These are phyloP conservation scores for Hansfordia pulvinata DNA, from an alignment of 2,329 filamentous ascomycete genomes.

Conservation along the genomic window DNA sequence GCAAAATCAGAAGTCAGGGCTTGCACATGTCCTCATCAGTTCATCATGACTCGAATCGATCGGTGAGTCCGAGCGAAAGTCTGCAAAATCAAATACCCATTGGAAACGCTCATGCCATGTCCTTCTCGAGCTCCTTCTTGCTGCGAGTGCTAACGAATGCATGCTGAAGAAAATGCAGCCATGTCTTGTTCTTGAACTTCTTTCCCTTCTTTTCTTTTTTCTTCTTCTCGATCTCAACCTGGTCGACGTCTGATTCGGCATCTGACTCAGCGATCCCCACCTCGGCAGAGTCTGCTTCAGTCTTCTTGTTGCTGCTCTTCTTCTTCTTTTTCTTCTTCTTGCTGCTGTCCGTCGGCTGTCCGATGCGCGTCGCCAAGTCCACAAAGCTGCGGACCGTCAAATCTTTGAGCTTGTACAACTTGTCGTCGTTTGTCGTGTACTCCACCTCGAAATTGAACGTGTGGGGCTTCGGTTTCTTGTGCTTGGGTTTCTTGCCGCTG, in stretches of 20 bases:
- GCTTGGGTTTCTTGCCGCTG: constrained; percentile 39
- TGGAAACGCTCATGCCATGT: background rate
- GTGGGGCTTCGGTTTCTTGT: constrained; percentile 40
- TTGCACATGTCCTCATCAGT: no score
- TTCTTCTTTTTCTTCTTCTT: constrained; percentile 10
- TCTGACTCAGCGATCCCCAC: constrained; percentile 13
- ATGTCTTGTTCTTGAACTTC: constrained; percentile 50
- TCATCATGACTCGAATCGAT: no score
- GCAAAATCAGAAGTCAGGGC: no score
- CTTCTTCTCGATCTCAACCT: constrained; percentile 11
- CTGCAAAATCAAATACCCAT: background rate
- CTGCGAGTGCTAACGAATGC: constrained; percentile 69
- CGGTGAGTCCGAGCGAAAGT: no score
- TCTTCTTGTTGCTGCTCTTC: constrained; percentile 12
- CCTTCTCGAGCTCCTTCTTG: constrained; percentile 46
- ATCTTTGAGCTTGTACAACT: constrained; percentile 62
- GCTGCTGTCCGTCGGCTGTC: constrained; percentile 25
- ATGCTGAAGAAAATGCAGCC: constrained; percentile 63
- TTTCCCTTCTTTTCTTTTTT: constrained; percentile 27
- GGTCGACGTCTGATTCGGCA: constrained; percentile 12
- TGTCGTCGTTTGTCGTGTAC: constrained; percentile 72
- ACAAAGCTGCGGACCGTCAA: constrained; percentile 75
- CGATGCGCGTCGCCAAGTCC: constrained; percentile 68
- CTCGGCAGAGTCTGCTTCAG: constrained; percentile 13
- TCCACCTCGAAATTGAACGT: constrained; percentile 68